A percentile compares a stretch with the other conserved stretches of the same genome.
Conservation (phyloP, 2,329 filamentous ascomycete genomes). For the Scedosporium boydii region DNA sequence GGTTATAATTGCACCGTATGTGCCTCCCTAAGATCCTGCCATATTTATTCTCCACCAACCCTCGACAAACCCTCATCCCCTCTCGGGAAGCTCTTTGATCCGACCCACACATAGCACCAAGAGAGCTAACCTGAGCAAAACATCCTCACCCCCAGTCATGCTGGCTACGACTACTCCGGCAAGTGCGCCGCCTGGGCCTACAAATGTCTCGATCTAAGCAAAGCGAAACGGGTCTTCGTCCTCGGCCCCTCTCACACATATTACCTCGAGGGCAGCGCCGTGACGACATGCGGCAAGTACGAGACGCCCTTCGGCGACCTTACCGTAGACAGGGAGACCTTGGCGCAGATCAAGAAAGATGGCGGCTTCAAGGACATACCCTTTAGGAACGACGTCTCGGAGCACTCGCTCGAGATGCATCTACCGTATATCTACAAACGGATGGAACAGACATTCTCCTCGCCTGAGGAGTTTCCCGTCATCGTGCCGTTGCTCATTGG, state of each 20-base stretch:
- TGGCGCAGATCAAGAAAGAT: constrained; percentile 35
- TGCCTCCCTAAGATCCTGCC: constrained; percentile 10
- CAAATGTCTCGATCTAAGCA: constrained; percentile 72
- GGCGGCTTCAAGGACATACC: constrained; percentile 45
- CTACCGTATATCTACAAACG: constrained; percentile 86
- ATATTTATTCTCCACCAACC: background rate
- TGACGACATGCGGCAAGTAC: constrained; percentile 63
- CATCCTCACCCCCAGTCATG: constrained; percentile 52
- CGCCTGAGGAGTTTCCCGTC: constrained; percentile 51
- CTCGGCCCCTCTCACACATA: constrained; percentile 88
- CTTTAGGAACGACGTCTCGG: constrained; percentile 57
- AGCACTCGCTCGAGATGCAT: constrained; percentile 97
- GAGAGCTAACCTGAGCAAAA: background rate
- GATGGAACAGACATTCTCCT: constrained; percentile 38
- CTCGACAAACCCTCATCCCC: constrained; percentile 4
- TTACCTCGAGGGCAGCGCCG: constrained; percentile 66
- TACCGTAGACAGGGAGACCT: constrained; percentile 49
- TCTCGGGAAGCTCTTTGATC: too few species aligned
- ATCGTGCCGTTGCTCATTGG: constrained; percentile 84
- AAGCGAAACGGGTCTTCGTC: constrained; percentile 79
- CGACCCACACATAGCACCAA: too few species aligned
- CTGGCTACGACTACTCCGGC: constrained; percentile 88
- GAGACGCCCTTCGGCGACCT: constrained; percentile 67
- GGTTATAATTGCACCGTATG: constrained; percentile 88
- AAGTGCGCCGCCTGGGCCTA: constrained; percentile 92